A percentile compares a stretch with the other conserved stretches of the same genome.
Conservation (phyloP, 345 rosid genomes). For the Excoecaria cochinchinensis region DNA sequence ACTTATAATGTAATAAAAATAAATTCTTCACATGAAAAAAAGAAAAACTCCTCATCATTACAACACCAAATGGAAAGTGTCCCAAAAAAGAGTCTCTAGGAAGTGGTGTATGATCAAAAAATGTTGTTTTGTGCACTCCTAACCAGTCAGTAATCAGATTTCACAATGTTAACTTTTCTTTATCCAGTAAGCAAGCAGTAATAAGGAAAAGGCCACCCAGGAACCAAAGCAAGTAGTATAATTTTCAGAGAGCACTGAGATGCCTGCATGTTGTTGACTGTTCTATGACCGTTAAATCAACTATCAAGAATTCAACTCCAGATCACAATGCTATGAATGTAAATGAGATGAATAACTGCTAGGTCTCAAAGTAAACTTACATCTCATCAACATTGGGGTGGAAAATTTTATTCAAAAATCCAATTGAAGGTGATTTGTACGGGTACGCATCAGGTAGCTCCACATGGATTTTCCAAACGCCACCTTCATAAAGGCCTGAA, state of each 20-base stretch:
- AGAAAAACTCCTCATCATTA: background rate
- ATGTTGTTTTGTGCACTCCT: background rate
- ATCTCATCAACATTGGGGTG: slow-evolving; percentile 46
- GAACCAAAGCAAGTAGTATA: background rate
- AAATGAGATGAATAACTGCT: slow-evolving; percentile 2
- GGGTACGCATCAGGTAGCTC: slow-evolving; percentile 45
- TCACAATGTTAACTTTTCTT: background rate
- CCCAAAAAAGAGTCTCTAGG: background rate
- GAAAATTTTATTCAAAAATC: slow-evolving; percentile 37
- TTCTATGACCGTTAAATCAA: background rate
- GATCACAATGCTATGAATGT: background rate
- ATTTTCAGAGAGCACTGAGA: background rate
- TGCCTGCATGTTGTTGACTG: background rate
- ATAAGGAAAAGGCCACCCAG: background rate
- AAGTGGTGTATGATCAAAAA: background rate
- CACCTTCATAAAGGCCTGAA: slow-evolving; percentile 38
- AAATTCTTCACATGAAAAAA: background rate
- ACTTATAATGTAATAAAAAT: background rate
- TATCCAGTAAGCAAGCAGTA: background rate
- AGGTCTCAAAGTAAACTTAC: slow-evolving; percentile 25
- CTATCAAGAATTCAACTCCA: background rate
- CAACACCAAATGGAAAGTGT: background rate
- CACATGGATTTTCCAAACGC: slow-evolving; percentile 40
- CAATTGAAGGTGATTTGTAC: slow-evolving; percentile 42
- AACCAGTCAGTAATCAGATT: background rate